A percentile compares a stretch with the other conserved stretches of the same genome.
Evolutionary conservation across 331 rosid genomes (phyloP).

Genomic region (Dryas integrifolia): DNA sequence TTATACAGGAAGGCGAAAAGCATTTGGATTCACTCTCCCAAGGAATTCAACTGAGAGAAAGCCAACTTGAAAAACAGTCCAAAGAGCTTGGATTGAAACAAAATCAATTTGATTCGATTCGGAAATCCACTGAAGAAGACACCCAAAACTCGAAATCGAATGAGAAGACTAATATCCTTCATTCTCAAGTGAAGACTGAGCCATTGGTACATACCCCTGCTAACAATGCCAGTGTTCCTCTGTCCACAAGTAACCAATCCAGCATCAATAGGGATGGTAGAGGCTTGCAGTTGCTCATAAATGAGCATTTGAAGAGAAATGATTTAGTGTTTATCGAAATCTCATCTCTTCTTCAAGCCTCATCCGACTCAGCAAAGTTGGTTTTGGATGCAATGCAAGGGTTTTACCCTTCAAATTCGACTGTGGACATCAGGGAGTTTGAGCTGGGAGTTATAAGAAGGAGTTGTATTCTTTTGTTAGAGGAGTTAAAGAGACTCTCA

Average conservation of each 20-base stretch:
- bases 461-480: slow-evolving; percentile 39
- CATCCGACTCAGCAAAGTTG: slow-evolving; percentile 33
- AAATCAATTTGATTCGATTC: neutral
- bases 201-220: slow-evolving; percentile 6
- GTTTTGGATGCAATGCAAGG: slow-evolving; percentile 43
- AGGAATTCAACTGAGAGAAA: neutral
- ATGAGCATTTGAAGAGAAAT: slow-evolving; percentile 18
- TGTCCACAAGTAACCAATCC: neutral
- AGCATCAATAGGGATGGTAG: slow-evolving; percentile 4
- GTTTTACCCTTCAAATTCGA: slow-evolving; percentile 24
- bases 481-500: slow-evolving; percentile 26
- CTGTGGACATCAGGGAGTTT: neutral
- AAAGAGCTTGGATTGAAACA: neutral
- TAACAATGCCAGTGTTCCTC: neutral
- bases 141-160: neutral
- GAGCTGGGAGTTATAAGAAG: slow-evolving; percentile 27
- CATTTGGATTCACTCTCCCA: neutral
- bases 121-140: neutral
- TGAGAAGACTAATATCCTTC: slow-evolving; percentile 14
- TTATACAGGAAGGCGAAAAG: neutral
- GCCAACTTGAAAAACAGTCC: neutral
- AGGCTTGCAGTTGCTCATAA: slow-evolving; percentile 29
- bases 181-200: slow-evolving; percentile 22
- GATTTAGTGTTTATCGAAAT: slow-evolving; percentile 21
- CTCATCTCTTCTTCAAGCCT: slow-evolving; percentile 24